A percentile compares a stretch with the other conserved stretches of the same genome.
These are phyloP conservation scores for Candida sojae DNA, from an alignment of 1,139 yeast genomes.

Conservation along the genomic window DNA sequence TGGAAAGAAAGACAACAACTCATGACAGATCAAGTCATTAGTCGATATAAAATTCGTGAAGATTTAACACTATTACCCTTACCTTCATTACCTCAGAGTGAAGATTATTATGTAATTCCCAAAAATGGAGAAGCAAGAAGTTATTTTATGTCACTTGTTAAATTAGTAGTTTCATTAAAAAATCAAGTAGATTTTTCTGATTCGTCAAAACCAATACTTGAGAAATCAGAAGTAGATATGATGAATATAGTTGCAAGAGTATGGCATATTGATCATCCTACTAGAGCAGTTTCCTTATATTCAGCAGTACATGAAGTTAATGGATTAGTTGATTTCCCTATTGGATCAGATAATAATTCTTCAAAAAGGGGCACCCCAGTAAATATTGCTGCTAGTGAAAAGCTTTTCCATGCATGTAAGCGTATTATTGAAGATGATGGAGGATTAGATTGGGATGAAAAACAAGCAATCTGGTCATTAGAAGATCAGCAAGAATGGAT, in stretches of 20 bases:
- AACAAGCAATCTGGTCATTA: conserved; percentile 40
- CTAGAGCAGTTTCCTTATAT: conserved; percentile 53
- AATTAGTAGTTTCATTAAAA: conserved; percentile 19
- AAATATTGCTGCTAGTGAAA: conserved; percentile 27
- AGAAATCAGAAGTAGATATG: conserved; percentile 43
- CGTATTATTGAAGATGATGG: conserved; percentile 38
- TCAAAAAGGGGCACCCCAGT: conserved; percentile 25
- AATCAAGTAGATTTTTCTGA: conserved; percentile 10
- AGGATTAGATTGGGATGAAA: conserved; percentile 37
- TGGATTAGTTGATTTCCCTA: conserved; percentile 33
- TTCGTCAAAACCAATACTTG: conserved; percentile 27
- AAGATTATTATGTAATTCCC: conserved; percentile 47
- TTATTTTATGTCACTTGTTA: conserved; percentile 7
- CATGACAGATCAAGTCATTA: conserved; percentile 36
- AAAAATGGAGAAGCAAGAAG: conserved; percentile 4
- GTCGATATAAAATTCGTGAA: conserved; percentile 42
- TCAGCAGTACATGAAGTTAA: conserved; percentile 54
- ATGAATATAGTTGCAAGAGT: conserved; percentile 49
- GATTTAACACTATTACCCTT: conserved; percentile 30
- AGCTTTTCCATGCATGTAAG: conserved; percentile 31
- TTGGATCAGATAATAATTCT: conserved; percentile 19
- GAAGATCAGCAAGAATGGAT: conserved; percentile 57
- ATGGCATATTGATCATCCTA: conserved; percentile 62
- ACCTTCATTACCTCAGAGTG: conserved; percentile 34
- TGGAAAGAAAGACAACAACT: conserved; percentile 56